phyloP scores from a whole-genome alignment of 345 rosid genomes.

The Populus deltoides region DNA sequence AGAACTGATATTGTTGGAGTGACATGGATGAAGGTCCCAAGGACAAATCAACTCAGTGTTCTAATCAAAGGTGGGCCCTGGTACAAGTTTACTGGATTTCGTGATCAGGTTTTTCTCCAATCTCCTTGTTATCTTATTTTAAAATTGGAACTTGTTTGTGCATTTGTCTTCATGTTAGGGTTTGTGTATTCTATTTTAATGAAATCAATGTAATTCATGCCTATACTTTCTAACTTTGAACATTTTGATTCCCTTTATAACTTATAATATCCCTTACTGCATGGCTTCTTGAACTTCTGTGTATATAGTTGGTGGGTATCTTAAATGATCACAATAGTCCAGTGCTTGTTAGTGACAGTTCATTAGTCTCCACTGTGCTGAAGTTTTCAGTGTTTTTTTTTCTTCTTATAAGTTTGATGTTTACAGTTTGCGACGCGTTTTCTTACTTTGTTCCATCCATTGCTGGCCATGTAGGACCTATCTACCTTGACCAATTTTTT shows the following conservation, averaged over 20 bases:
- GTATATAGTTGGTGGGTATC: not conserved
- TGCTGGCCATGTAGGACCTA: conserved; percentile 54
- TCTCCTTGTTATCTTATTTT: not conserved
- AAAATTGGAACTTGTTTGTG: not conserved
- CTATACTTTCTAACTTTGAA: too few species aligned
- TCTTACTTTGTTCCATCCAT: not conserved
- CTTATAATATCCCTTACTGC: not conserved
- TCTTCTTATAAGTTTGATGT: not conserved
- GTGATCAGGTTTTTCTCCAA: conserved; percentile 64
- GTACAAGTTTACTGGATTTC: conserved; percentile 85
- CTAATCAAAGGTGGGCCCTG: conserved; percentile 70
- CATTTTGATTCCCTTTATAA: not conserved
- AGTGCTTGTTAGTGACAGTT: not conserved
- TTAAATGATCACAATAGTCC: not conserved
- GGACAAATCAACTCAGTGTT: conserved; percentile 78
- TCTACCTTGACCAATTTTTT: conserved; percentile 66
- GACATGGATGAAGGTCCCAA: conserved; percentile 89
- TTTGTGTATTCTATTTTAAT: not conserved
- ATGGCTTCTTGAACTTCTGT: not conserved
- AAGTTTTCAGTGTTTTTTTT: not conserved
- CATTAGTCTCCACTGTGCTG: not conserved
- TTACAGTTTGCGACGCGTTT: not conserved
- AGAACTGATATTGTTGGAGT: conserved; percentile 67
- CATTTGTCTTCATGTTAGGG: not conserved
- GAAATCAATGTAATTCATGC: not conserved